Conservation (phyloP, 2,329 filamentous ascomycete genomes). For the Botryotinia narcissicola region DNA sequence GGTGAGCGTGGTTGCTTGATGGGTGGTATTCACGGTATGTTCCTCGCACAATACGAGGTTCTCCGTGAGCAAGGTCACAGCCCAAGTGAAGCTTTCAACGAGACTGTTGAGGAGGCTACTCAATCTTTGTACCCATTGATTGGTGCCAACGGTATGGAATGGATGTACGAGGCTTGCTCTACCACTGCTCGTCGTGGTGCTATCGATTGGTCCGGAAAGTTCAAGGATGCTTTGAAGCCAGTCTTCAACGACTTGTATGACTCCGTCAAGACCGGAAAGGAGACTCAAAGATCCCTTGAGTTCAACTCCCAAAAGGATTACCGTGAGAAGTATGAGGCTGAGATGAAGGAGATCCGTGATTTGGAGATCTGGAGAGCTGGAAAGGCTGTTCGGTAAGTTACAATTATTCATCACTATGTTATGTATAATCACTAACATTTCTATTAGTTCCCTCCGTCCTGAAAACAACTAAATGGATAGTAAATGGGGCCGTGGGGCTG, state of each 20-base stretch:
- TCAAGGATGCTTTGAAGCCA: slow-evolving; percentile 98
- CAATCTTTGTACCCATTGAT: slow-evolving; percentile 98
- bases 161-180: slow-evolving; percentile 99
- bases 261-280: slow-evolving; percentile 82
- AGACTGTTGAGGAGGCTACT: slow-evolving; percentile 99
- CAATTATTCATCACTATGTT: background rate
- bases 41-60: slow-evolving; percentile 99
- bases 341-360: slow-evolving; percentile 97
- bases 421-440: slow-evolving; percentile 23
- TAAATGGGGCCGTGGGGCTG: slow-evolving; percentile 39
- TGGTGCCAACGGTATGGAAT: slow-evolving; percentile 98
- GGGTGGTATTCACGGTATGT: slow-evolving; percentile 99
- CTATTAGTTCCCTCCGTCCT: slow-evolving; percentile 67
- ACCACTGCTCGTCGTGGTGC: slow-evolving; percentile 97
- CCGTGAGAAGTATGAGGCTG: slow-evolving; percentile 93
- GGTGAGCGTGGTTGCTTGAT: slow-evolving; percentile 99
- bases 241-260: slow-evolving; percentile 98
- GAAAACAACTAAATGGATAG: slow-evolving; percentile 68
- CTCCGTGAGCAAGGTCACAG: slow-evolving; percentile 97
- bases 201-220: slow-evolving; percentile 95
- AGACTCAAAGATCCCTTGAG: slow-evolving; percentile 94
- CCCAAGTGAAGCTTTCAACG: slow-evolving; percentile 99
- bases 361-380: slow-evolving; percentile 99
- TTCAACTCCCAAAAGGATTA: slow-evolving; percentile 97
- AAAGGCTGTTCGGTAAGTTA: slow-evolving; percentile 82